These are phyloP conservation scores for Coniferiporia weirii DNA, from an alignment of 1,284 basidiomycete genomes.

Conservation along the genomic window DNA sequence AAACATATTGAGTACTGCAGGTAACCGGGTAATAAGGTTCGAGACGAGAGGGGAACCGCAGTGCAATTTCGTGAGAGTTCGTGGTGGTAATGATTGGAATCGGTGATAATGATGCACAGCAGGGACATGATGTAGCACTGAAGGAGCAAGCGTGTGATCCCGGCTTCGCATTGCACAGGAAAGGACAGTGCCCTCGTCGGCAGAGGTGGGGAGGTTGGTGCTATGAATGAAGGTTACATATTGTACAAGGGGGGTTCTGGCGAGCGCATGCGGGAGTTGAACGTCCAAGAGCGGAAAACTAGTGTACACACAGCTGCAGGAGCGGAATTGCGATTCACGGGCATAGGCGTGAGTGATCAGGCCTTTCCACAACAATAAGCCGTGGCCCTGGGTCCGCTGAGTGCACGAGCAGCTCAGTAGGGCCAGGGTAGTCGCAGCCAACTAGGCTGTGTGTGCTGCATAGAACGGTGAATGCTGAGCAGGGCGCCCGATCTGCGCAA, in stretches of 20 bases:
- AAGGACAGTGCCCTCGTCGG: not conserved
- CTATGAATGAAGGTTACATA: not conserved
- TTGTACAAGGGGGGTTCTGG: not conserved
- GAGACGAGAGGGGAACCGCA: not conserved
- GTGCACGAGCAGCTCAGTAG: not conserved
- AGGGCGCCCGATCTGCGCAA: conserved; percentile 37
- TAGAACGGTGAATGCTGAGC: conserved; percentile 41
- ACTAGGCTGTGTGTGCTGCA: conserved; percentile 2
- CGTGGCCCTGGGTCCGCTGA: not conserved
- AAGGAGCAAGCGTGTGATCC: not conserved
- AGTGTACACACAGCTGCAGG: not conserved
- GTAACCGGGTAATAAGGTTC: not conserved
- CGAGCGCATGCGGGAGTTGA: not conserved
- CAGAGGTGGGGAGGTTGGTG: not conserved
- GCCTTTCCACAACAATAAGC: not conserved
- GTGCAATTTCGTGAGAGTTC: not conserved
- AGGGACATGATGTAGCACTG: not conserved
- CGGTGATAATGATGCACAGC: not conserved
- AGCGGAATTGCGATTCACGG: not conserved
- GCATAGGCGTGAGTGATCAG: not conserved
- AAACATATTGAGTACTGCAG: not conserved
- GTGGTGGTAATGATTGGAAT: not conserved
- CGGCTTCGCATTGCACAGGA: not conserved
- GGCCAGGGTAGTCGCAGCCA: not conserved
- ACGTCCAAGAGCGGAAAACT: not conserved